Evolutionary conservation across 306 rosid genomes (phyloP).

Genomic region (Fagus crenata): DNA sequence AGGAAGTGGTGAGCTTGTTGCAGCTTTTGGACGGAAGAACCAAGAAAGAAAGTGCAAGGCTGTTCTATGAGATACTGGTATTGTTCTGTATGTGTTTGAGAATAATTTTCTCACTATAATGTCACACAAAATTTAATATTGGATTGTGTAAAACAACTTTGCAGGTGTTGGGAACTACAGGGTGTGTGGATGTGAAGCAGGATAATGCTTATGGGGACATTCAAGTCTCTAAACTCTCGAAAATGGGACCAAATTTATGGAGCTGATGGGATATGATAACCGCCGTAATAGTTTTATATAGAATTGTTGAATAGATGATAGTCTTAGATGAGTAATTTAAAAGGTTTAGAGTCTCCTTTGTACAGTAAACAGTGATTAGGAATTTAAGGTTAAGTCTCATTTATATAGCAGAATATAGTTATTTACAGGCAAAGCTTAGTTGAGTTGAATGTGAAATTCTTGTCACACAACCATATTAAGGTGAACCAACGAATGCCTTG

Average conservation of each 20-base stretch:
- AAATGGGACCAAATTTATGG: slow-evolving; percentile 48
- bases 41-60: slow-evolving; percentile 66
- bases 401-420: background rate
- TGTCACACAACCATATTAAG: too few relatives aligned
- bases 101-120: background rate
- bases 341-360: slow-evolving; percentile 5
- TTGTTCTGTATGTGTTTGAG: slow-evolving; percentile 25
- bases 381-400: background rate
- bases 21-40: slow-evolving; percentile 40
- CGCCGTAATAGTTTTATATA: background rate
- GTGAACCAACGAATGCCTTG: too few relatives aligned
- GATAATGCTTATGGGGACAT: slow-evolving; percentile 59
- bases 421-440: too few relatives aligned
- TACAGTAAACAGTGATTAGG: background rate
- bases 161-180: slow-evolving; percentile 75
- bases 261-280: slow-evolving; percentile 20
- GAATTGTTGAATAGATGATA: background rate
- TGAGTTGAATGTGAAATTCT: too few relatives aligned
- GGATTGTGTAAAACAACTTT: slow-evolving; percentile 20
- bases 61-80: slow-evolving; percentile 90
- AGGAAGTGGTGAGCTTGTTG: slow-evolving; percentile 46
- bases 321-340: background rate
- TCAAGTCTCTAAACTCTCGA: slow-evolving; percentile 42
- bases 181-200: slow-evolving; percentile 66
- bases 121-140: slow-evolving; percentile 12